Base-by-base conservation (phyloP, 2,329 filamentous ascomycete species). In the Phoma herbarum region DNA sequence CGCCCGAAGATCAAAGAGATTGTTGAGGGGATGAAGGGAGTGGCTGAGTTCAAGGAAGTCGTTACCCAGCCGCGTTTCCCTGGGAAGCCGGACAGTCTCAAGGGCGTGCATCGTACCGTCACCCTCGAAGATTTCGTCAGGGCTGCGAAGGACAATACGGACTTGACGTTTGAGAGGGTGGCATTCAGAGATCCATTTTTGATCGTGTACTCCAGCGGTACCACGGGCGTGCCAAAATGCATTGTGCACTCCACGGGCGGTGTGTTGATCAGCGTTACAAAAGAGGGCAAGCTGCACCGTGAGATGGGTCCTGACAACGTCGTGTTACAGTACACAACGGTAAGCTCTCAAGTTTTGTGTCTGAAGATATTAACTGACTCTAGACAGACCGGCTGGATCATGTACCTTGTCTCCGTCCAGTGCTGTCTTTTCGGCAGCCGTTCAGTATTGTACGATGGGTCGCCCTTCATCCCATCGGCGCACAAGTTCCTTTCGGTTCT, bases 181-280 rank as follows among this genome's bases (percentile, higher is more conserved):
- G 83, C 77, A 0, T 95, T 93, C 73, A 82, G 88, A 26, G 90
- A 94, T 62, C 91, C 92, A 0, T 89, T 91, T 75, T 78, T 94
- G 31, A 84, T 96, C 33, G 90, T 89, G 58, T 96, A 92, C 70
- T 86, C 89, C 0, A 91, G 88, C 1, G 92, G 92, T 2, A 96
- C 92, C 0, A 96, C 92, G 0, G 92, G 92, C 4, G 86, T 85
- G 20, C 92, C 92, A 12, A 96, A 96, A 71, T 93, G 91, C 59
- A 95, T 96, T 62, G 90, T 94, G 2, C 92, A 96, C 74, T 88
- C 87, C 1, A 84, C 86, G 1, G 90, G 90, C 3, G 88, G 89
- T 0, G 78, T 86, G 1, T 75, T 91, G 28, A 62, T 92, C 62
- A 90, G 77, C 47, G 71, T 73, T 2, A 75, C 75, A 39, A 88